phyloP scores from a whole-genome alignment of 2,329 filamentous ascomycete genomes.

The Pseudonectria foliicola region DNA sequence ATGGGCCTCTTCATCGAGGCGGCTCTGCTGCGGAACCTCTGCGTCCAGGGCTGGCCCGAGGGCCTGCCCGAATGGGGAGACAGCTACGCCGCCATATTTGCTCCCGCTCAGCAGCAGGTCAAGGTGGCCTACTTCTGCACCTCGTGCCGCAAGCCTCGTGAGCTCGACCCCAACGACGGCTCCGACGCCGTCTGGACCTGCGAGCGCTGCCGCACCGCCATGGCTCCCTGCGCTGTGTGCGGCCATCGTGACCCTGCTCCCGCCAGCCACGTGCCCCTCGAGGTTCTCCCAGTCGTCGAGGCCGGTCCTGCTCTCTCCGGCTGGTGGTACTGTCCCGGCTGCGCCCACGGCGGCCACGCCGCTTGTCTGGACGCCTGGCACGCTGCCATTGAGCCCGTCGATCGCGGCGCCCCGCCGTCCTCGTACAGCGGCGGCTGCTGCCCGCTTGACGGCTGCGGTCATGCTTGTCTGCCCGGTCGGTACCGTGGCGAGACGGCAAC shows the following conservation, averaged over 20 bases:
- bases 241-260: conserved; percentile 44
- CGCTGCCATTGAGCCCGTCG: conserved; percentile 22
- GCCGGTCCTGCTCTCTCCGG: conserved; percentile 25
- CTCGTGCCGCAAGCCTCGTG: conserved; percentile 48
- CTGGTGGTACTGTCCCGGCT: conserved; percentile 60
- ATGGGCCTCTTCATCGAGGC: conserved; percentile 56
- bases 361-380: conserved; percentile 56
- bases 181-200: conserved; percentile 49
- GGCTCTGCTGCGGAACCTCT: conserved; percentile 53
- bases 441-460: conserved; percentile 57
- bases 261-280: conserved; percentile 30
- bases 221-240: conserved; percentile 54
- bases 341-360: conserved; percentile 55
- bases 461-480: conserved; percentile 52
- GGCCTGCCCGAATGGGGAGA: conserved; percentile 46
- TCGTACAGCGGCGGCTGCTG: conserved; percentile 50
- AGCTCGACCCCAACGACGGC: conserved; percentile 40
- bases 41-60: conserved; percentile 48
- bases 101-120: conserved; percentile 46
- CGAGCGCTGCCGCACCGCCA: conserved; percentile 44
- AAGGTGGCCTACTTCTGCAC: conserved; percentile 48
- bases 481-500: conserved; percentile 44
- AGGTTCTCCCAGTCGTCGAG: conserved; percentile 22
- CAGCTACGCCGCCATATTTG: conserved; percentile 47
- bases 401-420: conserved; percentile 11